phyloP scores from a whole-genome alignment of 345 rosid genomes.

The Microthlaspi erraticum region DNA sequence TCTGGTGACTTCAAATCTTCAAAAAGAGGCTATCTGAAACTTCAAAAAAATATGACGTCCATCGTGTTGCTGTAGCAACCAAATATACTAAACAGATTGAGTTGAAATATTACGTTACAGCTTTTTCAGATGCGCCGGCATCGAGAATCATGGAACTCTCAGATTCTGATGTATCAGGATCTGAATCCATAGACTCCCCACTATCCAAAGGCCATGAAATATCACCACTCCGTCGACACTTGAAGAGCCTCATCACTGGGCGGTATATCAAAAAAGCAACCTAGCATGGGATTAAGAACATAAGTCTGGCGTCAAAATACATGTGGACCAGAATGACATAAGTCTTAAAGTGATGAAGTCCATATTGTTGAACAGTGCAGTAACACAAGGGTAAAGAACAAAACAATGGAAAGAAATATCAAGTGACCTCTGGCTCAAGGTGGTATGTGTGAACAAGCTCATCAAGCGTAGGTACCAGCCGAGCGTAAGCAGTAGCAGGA shows the following conservation, averaged over 20 bases:
- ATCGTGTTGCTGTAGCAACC: constrained; percentile 26
- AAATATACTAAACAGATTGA: constrained; percentile 26
- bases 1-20: constrained; percentile 15
- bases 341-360: constrained; percentile 18
- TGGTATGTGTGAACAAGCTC: constrained; percentile 90
- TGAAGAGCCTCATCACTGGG: constrained; percentile 96
- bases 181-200: constrained; percentile 50
- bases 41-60: constrained; percentile 12
- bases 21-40: constrained; percentile 29
- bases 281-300: constrained; percentile 51
- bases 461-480: constrained; percentile 80
- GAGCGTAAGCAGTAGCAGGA: constrained; percentile 79
- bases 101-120: constrained; percentile 56
- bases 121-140: constrained; percentile 62
- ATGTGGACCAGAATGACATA: constrained; percentile 27
- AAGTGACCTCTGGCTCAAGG: constrained; percentile 92
- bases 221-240: constrained; percentile 67
- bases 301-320: constrained; percentile 29
- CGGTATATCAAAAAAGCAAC: constrained; percentile 96
- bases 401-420: constrained; percentile 33
- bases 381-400: constrained; percentile 25
- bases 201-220: constrained; percentile 88
- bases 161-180: constrained; percentile 47
- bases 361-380: constrained; percentile 21
- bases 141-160: constrained; percentile 66